Percentiles rank a stretch among this genome's conserved stretches.
Conservation (phyloP, 495 filamentous ascomycete genomes). For the Annulohypoxylon bovei region DNA sequence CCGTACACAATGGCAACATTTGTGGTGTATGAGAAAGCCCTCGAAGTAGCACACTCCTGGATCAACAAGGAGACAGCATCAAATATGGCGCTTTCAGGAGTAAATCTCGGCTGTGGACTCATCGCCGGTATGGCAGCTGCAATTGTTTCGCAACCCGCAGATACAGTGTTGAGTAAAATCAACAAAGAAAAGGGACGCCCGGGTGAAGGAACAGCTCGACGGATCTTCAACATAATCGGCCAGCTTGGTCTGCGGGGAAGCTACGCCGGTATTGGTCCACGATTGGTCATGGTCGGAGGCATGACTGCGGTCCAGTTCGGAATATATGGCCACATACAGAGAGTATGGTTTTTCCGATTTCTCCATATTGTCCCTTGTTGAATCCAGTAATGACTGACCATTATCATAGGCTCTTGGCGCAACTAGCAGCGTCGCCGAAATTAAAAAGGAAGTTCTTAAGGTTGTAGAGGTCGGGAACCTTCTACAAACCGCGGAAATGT, state of each 20-base stretch:
- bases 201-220: slow-evolving; percentile 77
- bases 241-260: slow-evolving; percentile 80
- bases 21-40: slow-evolving; percentile 87
- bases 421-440: slow-evolving; percentile 28
- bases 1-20: slow-evolving; percentile 94
- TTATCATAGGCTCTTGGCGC: slow-evolving; percentile 42
- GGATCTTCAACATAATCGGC: slow-evolving; percentile 81
- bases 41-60: slow-evolving; percentile 70
- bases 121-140: slow-evolving; percentile 89
- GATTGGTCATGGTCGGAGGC: slow-evolving; percentile 77
- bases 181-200: slow-evolving; percentile 86
- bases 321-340: slow-evolving; percentile 81
- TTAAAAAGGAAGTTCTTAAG: slow-evolving; percentile 21
- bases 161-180: slow-evolving; percentile 92
- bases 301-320: slow-evolving; percentile 85
- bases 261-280: slow-evolving; percentile 80
- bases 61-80: slow-evolving; percentile 70
- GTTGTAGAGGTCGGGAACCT: slow-evolving; percentile 21
- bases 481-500: slow-evolving; percentile 23
- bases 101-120: slow-evolving; percentile 85
- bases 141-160: slow-evolving; percentile 84
- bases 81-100: slow-evolving; percentile 69
- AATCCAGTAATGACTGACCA: slow-evolving; percentile 10
- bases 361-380: background rate
- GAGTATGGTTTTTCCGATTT: slow-evolving; percentile 42